phyloP scores from a whole-genome alignment of 2,329 filamentous ascomycete genomes.

The Colletotrichum viniferum region DNA sequence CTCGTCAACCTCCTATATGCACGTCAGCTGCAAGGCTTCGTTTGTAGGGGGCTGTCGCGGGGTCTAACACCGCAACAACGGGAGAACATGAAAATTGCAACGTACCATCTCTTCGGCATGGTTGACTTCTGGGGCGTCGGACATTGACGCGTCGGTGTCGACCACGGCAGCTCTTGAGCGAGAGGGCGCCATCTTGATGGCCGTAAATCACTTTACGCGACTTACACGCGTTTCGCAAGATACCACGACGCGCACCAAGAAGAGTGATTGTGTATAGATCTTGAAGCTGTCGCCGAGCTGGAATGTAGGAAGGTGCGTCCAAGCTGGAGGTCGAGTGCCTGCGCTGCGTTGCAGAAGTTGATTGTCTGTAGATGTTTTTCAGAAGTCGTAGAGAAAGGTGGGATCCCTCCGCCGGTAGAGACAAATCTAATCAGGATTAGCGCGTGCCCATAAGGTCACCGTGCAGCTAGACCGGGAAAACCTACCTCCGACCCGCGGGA shows the following conservation, averaged over 20 bases:
- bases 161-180: conserved; percentile 56
- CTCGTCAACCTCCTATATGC: conserved; percentile 62
- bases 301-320: background rate
- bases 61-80: background rate
- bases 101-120: conserved; percentile 56
- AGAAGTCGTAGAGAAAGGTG: conserved; percentile 20
- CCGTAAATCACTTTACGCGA: conserved; percentile 57
- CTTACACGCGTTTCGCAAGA: conserved; percentile 51
- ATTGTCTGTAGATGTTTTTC: conserved; percentile 18
- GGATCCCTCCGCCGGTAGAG: conserved; percentile 17
- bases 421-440: conserved; percentile 20
- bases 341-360: conserved; percentile 1
- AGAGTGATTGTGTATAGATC: conserved; percentile 10
- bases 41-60: background rate
- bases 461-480: background rate
- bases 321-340: background rate
- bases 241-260: background rate
- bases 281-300: background rate
- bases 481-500: background rate
- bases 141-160: conserved; percentile 68
- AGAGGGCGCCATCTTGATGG: conserved; percentile 56
- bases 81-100: background rate
- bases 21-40: background rate
- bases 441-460: background rate
- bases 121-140: conserved; percentile 57